These are phyloP conservation scores for Capronia coronata DNA, from an alignment of 2,329 filamentous ascomycete species.

Conservation along the genomic window DNA sequence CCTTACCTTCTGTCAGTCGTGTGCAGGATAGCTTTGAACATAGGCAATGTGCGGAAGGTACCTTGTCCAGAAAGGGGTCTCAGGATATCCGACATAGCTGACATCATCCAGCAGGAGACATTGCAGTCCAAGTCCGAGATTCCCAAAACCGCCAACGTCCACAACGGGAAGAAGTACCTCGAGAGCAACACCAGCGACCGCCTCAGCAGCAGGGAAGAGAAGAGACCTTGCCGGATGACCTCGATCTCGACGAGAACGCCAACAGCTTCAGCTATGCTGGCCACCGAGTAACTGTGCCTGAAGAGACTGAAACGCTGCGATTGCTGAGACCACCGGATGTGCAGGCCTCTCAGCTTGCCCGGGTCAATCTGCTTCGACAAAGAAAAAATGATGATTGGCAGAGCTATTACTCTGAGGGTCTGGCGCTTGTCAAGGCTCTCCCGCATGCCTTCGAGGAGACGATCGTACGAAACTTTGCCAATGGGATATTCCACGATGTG, in stretches of 20 bases:
- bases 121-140: conserved; percentile 6
- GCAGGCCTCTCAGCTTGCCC: conserved; percentile 12
- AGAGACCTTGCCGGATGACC: conserved; percentile 16
- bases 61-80: no score
- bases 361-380: conserved; percentile 19
- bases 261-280: conserved; percentile 20
- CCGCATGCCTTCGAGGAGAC: conserved; percentile 16
- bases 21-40: conserved; percentile 6
- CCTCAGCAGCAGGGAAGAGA: not conserved
- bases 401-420: conserved; percentile 14
- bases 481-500: conserved; percentile 12
- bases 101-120: not conserved
- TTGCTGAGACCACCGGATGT: conserved; percentile 8
- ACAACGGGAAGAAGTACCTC: not conserved
- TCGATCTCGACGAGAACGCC: conserved; percentile 22
- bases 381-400: conserved; percentile 21
- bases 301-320: conserved; percentile 8
- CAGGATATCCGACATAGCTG: no score
- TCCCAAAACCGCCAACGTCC: conserved; percentile 3
- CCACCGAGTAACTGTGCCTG: not conserved
- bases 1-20: conserved; percentile 9
- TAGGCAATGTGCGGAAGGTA: no score
- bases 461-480: conserved; percentile 18
- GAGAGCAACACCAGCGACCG: not conserved
- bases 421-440: conserved; percentile 8